phyloP scores from a whole-genome alignment of 176 grass and related monocot genomes.

The Rhynchospora pubera region DNA sequence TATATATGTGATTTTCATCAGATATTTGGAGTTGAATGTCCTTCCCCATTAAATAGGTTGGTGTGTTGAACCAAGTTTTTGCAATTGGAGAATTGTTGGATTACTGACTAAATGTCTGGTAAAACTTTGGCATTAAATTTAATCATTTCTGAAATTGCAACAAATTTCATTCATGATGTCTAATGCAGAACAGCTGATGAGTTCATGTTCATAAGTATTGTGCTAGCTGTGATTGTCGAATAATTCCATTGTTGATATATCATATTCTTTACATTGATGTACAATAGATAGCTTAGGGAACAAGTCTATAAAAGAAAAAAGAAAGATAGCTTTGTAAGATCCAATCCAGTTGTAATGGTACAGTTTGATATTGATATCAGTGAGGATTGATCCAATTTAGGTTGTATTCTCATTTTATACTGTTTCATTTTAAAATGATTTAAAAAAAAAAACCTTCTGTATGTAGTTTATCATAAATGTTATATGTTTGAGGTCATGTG shows the following conservation, averaged over 20 bases:
- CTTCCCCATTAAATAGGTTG: not conserved
- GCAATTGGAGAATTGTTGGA: not conserved
- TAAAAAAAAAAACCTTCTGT: not conserved
- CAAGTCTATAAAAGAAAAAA: not conserved
- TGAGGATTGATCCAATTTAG: not conserved
- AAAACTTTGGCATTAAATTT: not conserved
- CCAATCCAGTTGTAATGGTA: not conserved
- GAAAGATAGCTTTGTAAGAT: not conserved
- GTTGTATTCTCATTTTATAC: not conserved
- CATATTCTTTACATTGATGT: not conserved
- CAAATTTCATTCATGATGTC: not conserved
- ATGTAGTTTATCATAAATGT: not conserved
- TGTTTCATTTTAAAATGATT: not conserved
- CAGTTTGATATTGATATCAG: not conserved
- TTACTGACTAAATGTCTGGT: not conserved
- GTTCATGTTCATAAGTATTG: not conserved
- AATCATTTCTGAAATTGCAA: not conserved
- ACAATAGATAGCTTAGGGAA: not conserved
- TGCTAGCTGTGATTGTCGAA: not conserved
- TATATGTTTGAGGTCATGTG: not conserved
- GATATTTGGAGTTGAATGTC: not conserved
- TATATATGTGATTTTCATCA: too few species aligned
- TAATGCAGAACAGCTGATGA: not conserved
- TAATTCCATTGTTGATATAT: not conserved
- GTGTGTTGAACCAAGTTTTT: not conserved